These are phyloP conservation scores for Beauveria sp. DNA, from an alignment of 2,329 filamentous ascomycete species.

Conservation along the genomic window DNA sequence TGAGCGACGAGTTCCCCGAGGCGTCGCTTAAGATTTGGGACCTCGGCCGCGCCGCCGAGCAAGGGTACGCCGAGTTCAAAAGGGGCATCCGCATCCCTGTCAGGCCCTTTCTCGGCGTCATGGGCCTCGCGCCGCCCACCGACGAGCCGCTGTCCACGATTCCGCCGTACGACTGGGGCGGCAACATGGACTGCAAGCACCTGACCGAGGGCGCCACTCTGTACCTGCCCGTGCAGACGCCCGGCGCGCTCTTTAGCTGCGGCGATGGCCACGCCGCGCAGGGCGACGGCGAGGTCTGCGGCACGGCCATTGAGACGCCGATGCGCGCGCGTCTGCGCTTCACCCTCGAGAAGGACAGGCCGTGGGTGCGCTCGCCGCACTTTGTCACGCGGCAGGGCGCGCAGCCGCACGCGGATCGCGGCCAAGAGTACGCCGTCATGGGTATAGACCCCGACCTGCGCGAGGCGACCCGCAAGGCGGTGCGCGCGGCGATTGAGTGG, in stretches of 20 bases:
- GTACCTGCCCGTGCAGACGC: slow-evolving; percentile 41
- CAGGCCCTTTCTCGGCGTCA: slow-evolving; percentile 43
- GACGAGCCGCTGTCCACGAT: slow-evolving; percentile 40
- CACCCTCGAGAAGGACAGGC: slow-evolving; percentile 37
- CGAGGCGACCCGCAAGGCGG: slow-evolving; percentile 40
- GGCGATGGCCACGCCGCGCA: slow-evolving; percentile 48
- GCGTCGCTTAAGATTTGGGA: slow-evolving; percentile 42
- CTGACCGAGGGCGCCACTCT: slow-evolving; percentile 37
- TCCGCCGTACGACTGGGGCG: slow-evolving; percentile 42
- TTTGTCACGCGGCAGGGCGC: slow-evolving; percentile 29
- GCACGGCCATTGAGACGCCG: slow-evolving; percentile 48
- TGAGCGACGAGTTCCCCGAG: slow-evolving; percentile 39
- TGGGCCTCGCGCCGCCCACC: slow-evolving; percentile 40
- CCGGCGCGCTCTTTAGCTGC: slow-evolving; percentile 44
- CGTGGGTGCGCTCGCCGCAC: slow-evolving; percentile 40
- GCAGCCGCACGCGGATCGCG: slow-evolving; percentile 15
- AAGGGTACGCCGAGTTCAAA: slow-evolving; percentile 34
- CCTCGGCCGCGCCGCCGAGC: slow-evolving; percentile 19
- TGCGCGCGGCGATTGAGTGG: slow-evolving; percentile 41
- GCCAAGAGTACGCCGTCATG: slow-evolving; percentile 37
- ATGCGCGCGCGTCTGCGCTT: slow-evolving; percentile 42
- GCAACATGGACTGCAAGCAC: slow-evolving; percentile 48
- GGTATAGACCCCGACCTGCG: slow-evolving; percentile 39
- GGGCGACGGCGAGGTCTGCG: slow-evolving; percentile 47
- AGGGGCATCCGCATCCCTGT: slow-evolving; percentile 40